A percentile compares a stretch with the other conserved stretches of the same genome.
Conservation (phyloP, 768 basidiomycete species). For the Kwoniella botswanensis region DNA sequence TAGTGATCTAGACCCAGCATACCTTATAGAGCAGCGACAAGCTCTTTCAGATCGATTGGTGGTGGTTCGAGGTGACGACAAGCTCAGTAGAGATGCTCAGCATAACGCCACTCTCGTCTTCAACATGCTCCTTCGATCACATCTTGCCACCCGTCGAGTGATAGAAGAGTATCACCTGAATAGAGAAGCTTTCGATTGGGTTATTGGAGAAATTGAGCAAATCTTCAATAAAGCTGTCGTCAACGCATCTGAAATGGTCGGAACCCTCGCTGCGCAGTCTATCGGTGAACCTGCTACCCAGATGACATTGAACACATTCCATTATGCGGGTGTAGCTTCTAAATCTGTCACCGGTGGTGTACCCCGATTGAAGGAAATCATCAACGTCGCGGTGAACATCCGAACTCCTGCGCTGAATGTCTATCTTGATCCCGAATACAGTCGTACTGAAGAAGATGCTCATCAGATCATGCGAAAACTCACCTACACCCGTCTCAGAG, state of each 20-base stretch:
- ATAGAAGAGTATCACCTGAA: constrained; percentile 87
- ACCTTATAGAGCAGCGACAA: constrained; percentile 79
- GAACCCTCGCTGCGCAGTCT: constrained; percentile 94
- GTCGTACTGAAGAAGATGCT: constrained; percentile 69
- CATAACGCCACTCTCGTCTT: constrained; percentile 88
- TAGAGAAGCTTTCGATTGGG: constrained; percentile 96
- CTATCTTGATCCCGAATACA: constrained; percentile 61
- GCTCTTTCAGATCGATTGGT: constrained; percentile 77
- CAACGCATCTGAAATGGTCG: constrained; percentile 98
- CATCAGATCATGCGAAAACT: constrained; percentile 61
- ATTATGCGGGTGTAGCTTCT: constrained; percentile 99
- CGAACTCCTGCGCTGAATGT: constrained; percentile 97
- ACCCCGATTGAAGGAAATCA: constrained; percentile 97
- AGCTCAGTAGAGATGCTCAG: constrained; percentile 76
- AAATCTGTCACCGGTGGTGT: constrained; percentile 99
- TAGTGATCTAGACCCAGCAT: constrained; percentile 84
- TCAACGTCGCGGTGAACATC: constrained; percentile 98
- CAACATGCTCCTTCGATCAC: constrained; percentile 88
- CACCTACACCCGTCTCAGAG: constrained; percentile 89
- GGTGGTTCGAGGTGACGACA: constrained; percentile 85
- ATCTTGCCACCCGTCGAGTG: constrained; percentile 83
- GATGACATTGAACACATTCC: constrained; percentile 99
- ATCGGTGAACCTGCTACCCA: constrained; percentile 99
- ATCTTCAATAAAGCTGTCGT: constrained; percentile 93
- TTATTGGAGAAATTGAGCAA: constrained; percentile 90